A percentile compares a stretch with the other conserved stretches of the same genome.
Conservation (phyloP, 1,284 basidiomycete species). For the Fomitopsis palustris region DNA sequence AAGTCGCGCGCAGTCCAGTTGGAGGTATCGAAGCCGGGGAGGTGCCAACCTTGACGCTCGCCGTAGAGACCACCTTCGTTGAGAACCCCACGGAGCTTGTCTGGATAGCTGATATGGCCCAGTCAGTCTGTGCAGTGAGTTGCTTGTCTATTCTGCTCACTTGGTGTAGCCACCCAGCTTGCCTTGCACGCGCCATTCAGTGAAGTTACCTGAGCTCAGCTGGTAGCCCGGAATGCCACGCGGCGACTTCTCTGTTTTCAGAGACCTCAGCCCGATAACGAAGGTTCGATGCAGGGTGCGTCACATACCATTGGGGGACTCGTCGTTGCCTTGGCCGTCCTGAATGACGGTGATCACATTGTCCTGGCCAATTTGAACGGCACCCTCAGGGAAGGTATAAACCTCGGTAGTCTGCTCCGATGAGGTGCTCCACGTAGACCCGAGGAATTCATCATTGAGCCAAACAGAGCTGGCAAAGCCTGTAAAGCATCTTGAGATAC, state of each 20-base stretch:
- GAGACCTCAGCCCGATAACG: neutral
- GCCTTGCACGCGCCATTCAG: conserved; percentile 78
- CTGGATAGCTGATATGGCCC: conserved; percentile 47
- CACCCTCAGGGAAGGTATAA: conserved; percentile 57
- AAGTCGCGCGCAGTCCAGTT: conserved; percentile 55
- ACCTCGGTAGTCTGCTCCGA: conserved; percentile 62
- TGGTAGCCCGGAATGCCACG: conserved; percentile 77
- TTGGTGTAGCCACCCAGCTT: conserved; percentile 72
- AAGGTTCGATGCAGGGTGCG: neutral
- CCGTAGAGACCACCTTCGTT: conserved; percentile 82
- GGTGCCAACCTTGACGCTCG: conserved; percentile 79
- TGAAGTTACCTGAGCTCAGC: conserved; percentile 57
- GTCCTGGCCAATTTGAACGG: conserved; percentile 47
- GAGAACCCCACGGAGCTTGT: conserved; percentile 64
- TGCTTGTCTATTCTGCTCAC: conserved; percentile 34
- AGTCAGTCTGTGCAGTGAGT: neutral
- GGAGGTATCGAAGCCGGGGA: conserved; percentile 68
- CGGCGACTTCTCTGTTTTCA: conserved; percentile 53
- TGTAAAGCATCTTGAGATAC: conserved; percentile 14
- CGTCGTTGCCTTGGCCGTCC: conserved; percentile 80
- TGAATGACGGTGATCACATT: conserved; percentile 77
- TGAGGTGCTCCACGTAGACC: conserved; percentile 59
- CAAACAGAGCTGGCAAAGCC: conserved; percentile 79
- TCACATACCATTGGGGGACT: conserved; percentile 41
- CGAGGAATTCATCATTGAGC: conserved; percentile 73